Base-by-base conservation (phyloP, 768 basidiomycete species). In the Trametes maxima region DNA sequence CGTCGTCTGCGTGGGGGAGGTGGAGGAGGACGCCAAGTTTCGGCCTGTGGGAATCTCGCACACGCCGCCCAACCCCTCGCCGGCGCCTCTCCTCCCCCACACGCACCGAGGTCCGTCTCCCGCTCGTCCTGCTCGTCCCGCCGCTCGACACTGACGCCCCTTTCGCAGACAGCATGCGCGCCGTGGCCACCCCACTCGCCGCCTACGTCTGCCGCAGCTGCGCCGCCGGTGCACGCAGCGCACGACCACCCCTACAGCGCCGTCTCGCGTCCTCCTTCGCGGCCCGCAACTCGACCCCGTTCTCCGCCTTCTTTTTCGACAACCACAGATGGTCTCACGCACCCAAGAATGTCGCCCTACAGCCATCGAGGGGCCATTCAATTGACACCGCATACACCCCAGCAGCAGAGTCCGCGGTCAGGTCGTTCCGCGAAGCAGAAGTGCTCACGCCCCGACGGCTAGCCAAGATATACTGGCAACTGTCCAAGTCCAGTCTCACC, bases 401-500 rank as follows among this genome's bases (percentile, higher is more conserved):
- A 59, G 25, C 52, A 50, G 59, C 47, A 53, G 49, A 45, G 43
- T 16, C 56, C 56, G 50, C 63, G 57, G 59, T 52, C 57, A 65
- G 48, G 7, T 51, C 69, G 21, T 72, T 69, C 59, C 69, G 69
- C 14, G 49, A 54, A 28, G 48, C 66, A 16, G 70, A 73, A 49
- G 68, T 72, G 5, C 78, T 87, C 14, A 81, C 85, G 0, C 78
- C 85, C 2, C 68, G 71, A 5, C 80, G 79, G 24, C 79, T 91
- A 5, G 68, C 89, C 37, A 82, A 81, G 60, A 73, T 90, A 45
- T 98, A 98, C 72, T 77, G 79, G 7, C 87, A 95, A 67, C 84
- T 98, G 2, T 84, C 94, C 25, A 98, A 98, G 70, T 78, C 87
- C 2, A 88, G 89, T 6, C 86, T 99, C 28, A 92, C 92, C 17